These are phyloP conservation scores for Hygrophorus pudorinus DNA, from an alignment of 768 basidiomycete genomes.

Conservation along the genomic window DNA sequence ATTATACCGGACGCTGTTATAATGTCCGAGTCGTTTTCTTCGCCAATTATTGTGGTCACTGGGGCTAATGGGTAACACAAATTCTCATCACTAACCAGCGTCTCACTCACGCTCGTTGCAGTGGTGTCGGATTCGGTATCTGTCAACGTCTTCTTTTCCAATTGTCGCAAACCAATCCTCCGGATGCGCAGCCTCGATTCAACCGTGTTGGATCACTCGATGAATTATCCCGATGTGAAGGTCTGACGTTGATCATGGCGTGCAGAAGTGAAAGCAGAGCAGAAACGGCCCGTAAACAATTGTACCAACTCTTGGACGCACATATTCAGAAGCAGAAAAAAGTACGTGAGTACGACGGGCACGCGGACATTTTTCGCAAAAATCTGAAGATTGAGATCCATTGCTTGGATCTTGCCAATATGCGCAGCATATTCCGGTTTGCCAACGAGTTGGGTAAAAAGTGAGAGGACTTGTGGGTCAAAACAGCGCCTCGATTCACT, in stretches of 20 bases:
- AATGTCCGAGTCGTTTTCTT: not conserved
- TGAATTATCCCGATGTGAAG: conserved; percentile 25
- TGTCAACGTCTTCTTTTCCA: conserved; percentile 71
- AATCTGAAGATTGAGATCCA: conserved; percentile 54
- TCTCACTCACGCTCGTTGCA: conserved; percentile 19
- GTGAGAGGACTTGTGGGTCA: conserved; percentile 28
- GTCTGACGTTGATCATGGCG: conserved; percentile 70
- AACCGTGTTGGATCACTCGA: not conserved
- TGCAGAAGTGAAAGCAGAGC: conserved; percentile 63
- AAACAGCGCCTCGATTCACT: not conserved
- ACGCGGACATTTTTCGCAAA: conserved; percentile 46
- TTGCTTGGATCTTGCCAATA: conserved; percentile 51
- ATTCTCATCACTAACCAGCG: not conserved
- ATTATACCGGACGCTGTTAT: no score
- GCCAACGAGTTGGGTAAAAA: conserved; percentile 38
- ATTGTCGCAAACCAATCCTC: conserved; percentile 39
- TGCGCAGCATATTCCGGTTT: conserved; percentile 55
- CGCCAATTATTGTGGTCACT: conserved; percentile 53
- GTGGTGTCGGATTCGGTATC: conserved; percentile 78
- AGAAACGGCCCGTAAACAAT: conserved; percentile 44
- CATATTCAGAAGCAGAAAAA: conserved; percentile 32
- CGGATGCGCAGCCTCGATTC: conserved; percentile 35
- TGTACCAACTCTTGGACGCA: conserved; percentile 44
- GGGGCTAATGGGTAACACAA: conserved; percentile 54
- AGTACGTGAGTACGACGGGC: conserved; percentile 33